phyloP scores from a whole-genome alignment of 164 flowering plant genomes.

The Warburgia ugandensis region DNA sequence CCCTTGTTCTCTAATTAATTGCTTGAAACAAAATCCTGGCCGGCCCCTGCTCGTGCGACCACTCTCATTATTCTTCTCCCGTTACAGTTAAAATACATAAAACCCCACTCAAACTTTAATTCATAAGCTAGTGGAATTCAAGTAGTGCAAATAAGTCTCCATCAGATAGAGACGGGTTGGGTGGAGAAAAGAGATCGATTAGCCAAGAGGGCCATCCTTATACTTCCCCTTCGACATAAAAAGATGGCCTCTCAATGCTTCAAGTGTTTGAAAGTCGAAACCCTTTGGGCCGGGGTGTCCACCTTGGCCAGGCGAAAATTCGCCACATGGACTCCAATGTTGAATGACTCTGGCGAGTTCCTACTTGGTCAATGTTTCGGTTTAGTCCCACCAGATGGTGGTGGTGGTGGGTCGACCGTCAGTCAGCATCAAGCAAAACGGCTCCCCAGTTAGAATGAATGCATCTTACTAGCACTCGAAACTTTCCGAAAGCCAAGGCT shows the following conservation, averaged over 20 bases:
- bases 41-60: too few relatives aligned
- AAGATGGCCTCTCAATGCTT: constrained; percentile 17
- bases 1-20: too few relatives aligned
- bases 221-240: constrained; percentile 8
- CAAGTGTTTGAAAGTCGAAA: constrained; percentile 7
- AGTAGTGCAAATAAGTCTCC: constrained; percentile 26
- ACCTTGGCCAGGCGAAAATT: not conserved
- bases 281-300: constrained; percentile 6
- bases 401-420: not conserved
- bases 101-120: too few relatives aligned
- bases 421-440: constrained; percentile 1
- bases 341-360: not conserved
- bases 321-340: constrained; percentile 7
- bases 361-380: not conserved
- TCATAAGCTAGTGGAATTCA: constrained; percentile 28
- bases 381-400: constrained; percentile 7
- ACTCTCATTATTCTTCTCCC: too few relatives aligned
- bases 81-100: too few relatives aligned
- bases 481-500: constrained; percentile 4
- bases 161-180: constrained; percentile 11
- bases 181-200: not conserved
- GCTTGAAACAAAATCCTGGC: too few relatives aligned
- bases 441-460: constrained; percentile 1
- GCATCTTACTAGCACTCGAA: not conserved
- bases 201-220: not conserved